Base-by-base conservation (phyloP, 345 rosid genomes). In the Sisymbrium altissimum region DNA sequence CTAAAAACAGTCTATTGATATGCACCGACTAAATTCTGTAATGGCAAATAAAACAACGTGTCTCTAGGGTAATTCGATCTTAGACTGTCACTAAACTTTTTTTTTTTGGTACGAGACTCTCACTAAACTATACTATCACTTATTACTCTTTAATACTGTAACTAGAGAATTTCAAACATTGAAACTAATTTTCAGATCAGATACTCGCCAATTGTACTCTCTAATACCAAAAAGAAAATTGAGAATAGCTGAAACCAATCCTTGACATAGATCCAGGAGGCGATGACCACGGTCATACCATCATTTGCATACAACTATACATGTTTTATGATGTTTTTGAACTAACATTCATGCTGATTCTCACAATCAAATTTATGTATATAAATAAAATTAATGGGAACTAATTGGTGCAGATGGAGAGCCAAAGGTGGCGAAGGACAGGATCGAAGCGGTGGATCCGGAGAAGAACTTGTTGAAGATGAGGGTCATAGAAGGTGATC, bases 401-500 rank as follows among this genome's bases (percentile, higher is more conserved):
- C 29, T 49, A 32, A 10, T 66, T 15, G 19, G 40, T 56, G 40
- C 33, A 74, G 78, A 74, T 45, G 78, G 78, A 0, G 44, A 66
- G 27, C 53, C 39, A 23, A 52, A 53, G 23, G 65, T 73, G 55
- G 78, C 78, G 10, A 74, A 74, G 39, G 71, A 73, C 25, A 45
- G 61, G 27, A 65, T 73, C 7, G 77, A 73, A 35, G 77, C 77
- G 10, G 71, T 73, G 56, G 56, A 73, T 15, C 71, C 58, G 25
- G 77, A 73, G 15, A 64, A 73, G 66, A 73, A 27, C 27, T 7
- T 45, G 19, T 15, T 66, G 23, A 30, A 18, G 57, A 13, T 49
- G 25, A 45, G 8, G 39, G 14, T 38, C 6, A 41, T 71, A 39
- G 82, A 74, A 33, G 80, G 82, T 10, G 82, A 79, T 66, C 13